Conservation (phyloP, 345 rosid genomes). For the Populus nigra region DNA sequence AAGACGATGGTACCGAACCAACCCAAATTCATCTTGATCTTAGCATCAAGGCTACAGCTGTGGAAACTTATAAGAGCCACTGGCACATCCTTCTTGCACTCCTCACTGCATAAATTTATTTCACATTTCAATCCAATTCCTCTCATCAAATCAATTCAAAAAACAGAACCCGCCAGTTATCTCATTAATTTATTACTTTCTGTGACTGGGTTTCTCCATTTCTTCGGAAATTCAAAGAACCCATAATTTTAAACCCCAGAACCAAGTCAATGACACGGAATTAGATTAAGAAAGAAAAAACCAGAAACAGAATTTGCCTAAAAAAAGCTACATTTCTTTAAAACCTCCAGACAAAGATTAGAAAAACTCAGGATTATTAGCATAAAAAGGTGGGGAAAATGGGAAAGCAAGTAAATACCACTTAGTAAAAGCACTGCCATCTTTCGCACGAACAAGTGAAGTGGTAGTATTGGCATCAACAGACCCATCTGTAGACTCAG, state of each 20-base stretch:
- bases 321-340: neutral
- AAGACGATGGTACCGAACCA: neutral
- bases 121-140: neutral
- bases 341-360: neutral
- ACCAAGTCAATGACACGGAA: neutral
- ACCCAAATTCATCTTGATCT: conserved; percentile 77
- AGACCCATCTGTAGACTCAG: conserved; percentile 20
- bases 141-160: neutral
- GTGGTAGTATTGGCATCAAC: conserved; percentile 3
- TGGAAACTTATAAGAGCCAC: conserved; percentile 80
- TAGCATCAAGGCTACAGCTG: conserved; percentile 83
- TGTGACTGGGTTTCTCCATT: too few species aligned
- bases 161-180: neutral
- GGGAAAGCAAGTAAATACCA: conserved; percentile 42
- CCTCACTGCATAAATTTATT: conserved; percentile 44
- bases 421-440: conserved; percentile 79
- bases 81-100: conserved; percentile 69
- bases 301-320: neutral
- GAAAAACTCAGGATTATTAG: neutral
- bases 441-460: conserved; percentile 66
- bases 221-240: neutral
- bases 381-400: neutral
- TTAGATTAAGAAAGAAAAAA: neutral
- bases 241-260: neutral
- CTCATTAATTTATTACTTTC: neutral